A percentile compares a stretch with the other conserved stretches of the same genome.
These are phyloP conservation scores for Trematosphaeria pertusa DNA, from an alignment of 2,329 filamentous ascomycete genomes.

Conservation along the genomic window DNA sequence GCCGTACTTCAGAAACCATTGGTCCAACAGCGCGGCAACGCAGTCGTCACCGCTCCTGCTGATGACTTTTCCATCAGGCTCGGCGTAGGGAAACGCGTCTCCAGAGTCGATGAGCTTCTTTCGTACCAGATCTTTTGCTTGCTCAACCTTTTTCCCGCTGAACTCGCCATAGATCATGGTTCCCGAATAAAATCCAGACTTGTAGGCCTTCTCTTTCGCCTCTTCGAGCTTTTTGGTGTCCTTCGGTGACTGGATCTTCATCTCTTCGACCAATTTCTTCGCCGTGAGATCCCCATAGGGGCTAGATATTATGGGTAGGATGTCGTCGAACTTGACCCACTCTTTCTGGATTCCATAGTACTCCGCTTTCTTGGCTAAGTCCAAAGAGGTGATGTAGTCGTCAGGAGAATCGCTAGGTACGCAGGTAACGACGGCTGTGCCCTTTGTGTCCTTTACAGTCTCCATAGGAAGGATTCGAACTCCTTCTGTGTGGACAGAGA, in stretches of 20 bases:
- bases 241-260: constrained; percentile 97
- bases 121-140: constrained; percentile 84
- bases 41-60: constrained; percentile 91
- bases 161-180: constrained; percentile 87
- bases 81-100: constrained; percentile 88
- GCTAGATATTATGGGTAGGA: constrained; percentile 77
- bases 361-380: constrained; percentile 92
- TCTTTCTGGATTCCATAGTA: constrained; percentile 94
- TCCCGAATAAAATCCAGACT: constrained; percentile 96
- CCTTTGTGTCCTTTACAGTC: constrained; percentile 87
- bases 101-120: constrained; percentile 77
- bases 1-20: constrained; percentile 98
- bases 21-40: constrained; percentile 89
- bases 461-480: constrained; percentile 96
- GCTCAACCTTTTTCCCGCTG: constrained; percentile 84
- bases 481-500: constrained; percentile 79
- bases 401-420: constrained; percentile 96
- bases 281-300: constrained; percentile 89
- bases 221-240: constrained; percentile 89
- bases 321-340: constrained; percentile 86
- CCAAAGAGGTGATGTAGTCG: constrained; percentile 87
- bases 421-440: constrained; percentile 93
- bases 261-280: constrained; percentile 81
- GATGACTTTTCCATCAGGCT: constrained; percentile 87
- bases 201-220: constrained; percentile 96